Percentiles rank a stretch among this genome's conserved stretches.
phyloP scores from a whole-genome alignment of 208 protist species.

The Naegleria lovaniensis region DNA sequence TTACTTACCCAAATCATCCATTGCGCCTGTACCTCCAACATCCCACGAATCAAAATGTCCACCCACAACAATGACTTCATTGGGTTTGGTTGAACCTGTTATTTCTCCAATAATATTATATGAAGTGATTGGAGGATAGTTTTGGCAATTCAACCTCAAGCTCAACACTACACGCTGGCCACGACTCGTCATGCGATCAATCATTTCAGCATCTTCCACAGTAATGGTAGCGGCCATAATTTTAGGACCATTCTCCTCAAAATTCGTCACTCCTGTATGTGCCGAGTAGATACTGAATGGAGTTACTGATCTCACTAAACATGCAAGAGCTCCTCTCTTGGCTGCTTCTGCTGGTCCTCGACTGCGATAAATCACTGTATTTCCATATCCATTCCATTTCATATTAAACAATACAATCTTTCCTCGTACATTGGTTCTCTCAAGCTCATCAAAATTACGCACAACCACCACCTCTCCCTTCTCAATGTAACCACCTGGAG shows the following conservation, averaged over 20 bases:
- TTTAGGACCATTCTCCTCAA: neutral
- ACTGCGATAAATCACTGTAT: neutral
- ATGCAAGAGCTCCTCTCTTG: neutral
- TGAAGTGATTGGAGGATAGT: neutral
- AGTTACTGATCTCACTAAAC: neutral
- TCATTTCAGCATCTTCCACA: slow-evolving; percentile 42
- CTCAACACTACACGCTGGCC: slow-evolving; percentile 18
- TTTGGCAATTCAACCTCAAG: slow-evolving; percentile 41
- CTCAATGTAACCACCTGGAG: neutral
- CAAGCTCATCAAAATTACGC: neutral
- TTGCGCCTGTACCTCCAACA: slow-evolving; percentile 20
- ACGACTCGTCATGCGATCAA: slow-evolving; percentile 12
- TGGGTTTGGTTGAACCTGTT: slow-evolving; percentile 33
- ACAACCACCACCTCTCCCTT: neutral
- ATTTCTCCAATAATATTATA: slow-evolving; percentile 44
- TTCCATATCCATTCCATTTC: neutral
- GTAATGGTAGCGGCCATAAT: slow-evolving; percentile 4
- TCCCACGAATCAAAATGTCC: slow-evolving; percentile 48
- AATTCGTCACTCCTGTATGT: neutral
- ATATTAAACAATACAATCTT: slow-evolving; percentile 14
- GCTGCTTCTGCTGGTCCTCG: neutral
- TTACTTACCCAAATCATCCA: neutral
- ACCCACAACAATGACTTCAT: slow-evolving; percentile 44
- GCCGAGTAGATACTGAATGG: neutral
- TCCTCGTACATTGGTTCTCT: neutral